Evolutionary conservation across 768 basidiomycete species (phyloP), one percentile per base, ranked within the genome.

Genomic region (Leccinum rimulosum): DNA sequence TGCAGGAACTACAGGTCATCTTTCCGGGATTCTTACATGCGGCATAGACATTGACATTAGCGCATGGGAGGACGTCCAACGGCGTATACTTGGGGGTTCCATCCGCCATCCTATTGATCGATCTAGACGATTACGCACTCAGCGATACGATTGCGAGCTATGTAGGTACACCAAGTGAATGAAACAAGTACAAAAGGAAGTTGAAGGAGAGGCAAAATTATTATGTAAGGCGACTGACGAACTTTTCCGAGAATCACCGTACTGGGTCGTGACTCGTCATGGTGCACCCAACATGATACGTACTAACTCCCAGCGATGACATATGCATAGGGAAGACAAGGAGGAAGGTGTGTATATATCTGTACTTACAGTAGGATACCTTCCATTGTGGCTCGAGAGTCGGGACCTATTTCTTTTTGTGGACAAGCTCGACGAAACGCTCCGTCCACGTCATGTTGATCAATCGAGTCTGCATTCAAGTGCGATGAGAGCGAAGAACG

Each of bases 1-100:
- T 73, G 63, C 79, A 80, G n/a, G 62, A 57, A 33, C 64, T 57
- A 50, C 70, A 72, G 5, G 66, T 52, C 27, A 63, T 59, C 15
- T 62, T 74, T 5, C 77, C 79, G 11, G 64, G 67, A 0, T 73
- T 68, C 15, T 63, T 43, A 57, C 78, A 79, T 30, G 22, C 52
- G 15, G 48, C 56, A 50, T 67, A 56, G 7, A 59, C 61, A 28
- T 74, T 60, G 28, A 73, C 64, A 43, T 77, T 75, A 17, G 77
- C 77, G 38, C 77, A 79, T 3, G 74, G 77, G 6, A 76, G 63
- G 19, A 55, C 51, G 30, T 69, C 66, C 38, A 67, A 62, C 3
- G 73, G 72, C 10, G 63, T 64, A 58, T 65, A 61, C 48, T 62
- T 67, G 51, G 62, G 66, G 30, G 56, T 54, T 28, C 1, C 50